Evolutionary conservation across 331 rosid genomes (phyloP).

Genomic region (Cucumis variabilis): DNA sequence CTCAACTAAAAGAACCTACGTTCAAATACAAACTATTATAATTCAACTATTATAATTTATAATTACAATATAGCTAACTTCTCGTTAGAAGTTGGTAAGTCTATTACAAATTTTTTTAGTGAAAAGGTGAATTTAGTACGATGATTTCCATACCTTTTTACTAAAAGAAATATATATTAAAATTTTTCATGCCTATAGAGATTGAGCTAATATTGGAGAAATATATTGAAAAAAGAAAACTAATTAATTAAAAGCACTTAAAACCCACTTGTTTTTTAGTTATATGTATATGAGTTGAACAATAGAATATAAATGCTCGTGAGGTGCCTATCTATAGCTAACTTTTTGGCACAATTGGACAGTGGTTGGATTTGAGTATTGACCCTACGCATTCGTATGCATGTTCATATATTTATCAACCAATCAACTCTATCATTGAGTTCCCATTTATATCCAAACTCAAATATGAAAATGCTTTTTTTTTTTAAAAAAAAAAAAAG

Average conservation of each 20-base stretch:
- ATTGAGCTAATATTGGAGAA: neutral
- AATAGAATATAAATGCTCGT: neutral
- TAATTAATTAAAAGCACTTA: neutral
- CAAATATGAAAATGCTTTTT: no score
- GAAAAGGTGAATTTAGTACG: no score
- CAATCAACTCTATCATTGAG: neutral
- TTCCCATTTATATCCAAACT: neutral
- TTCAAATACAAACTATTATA: no score
- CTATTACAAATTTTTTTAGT: no score
- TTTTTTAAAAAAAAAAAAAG: no score
- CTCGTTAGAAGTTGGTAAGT: no score
- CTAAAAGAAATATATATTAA: neutral
- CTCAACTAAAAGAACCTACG: no score
- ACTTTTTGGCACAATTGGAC: neutral
- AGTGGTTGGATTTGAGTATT: slow-evolving; percentile 7
- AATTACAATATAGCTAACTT: no score
- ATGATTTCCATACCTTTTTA: no score
- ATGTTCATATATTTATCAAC: neutral
- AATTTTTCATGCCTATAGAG: neutral
- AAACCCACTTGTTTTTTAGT: neutral
- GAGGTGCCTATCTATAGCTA: neutral
- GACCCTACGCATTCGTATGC: neutral
- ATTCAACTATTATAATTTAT: no score
- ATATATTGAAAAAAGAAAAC: neutral
- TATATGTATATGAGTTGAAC: neutral